Conservation (phyloP, 768 basidiomycete species). For the Xerocomus potaroensis region DNA sequence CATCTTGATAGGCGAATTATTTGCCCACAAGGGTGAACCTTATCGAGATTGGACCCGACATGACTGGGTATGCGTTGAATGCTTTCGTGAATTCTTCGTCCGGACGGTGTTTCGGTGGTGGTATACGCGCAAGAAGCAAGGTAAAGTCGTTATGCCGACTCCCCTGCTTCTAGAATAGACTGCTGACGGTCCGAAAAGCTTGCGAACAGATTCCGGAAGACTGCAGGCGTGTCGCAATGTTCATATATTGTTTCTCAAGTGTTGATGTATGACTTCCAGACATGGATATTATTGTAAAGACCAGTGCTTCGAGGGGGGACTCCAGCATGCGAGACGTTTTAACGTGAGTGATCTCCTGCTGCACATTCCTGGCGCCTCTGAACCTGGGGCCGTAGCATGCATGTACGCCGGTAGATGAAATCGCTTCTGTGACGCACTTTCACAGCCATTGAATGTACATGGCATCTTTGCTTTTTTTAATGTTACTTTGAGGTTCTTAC, state of each 20-base stretch:
- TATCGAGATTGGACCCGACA: slow-evolving; percentile 6
- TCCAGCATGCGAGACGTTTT: slow-evolving; percentile 9
- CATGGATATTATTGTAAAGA: slow-evolving; percentile 12
- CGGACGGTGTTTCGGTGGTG: slow-evolving; percentile 11
- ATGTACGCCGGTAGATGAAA: slow-evolving; percentile 6
- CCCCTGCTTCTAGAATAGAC: too few relatives aligned
- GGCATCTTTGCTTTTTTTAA: neutral
- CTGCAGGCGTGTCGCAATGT: slow-evolving; percentile 6
- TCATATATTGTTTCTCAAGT: neutral
- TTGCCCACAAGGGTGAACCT: slow-evolving; percentile 1
- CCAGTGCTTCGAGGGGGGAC: slow-evolving; percentile 9
- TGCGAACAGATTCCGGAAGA: neutral
- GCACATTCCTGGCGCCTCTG: neutral
- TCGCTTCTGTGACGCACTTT: neutral
- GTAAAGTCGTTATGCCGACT: neutral
- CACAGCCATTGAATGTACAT: neutral
- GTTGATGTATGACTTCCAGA: slow-evolving; percentile 1
- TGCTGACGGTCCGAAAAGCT: neutral
- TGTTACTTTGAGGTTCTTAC: too few relatives aligned
- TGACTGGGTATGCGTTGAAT: slow-evolving; percentile 7
- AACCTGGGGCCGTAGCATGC: slow-evolving; percentile 4
- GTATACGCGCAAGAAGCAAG: slow-evolving; percentile 5
- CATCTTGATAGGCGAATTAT: slow-evolving; percentile 7
- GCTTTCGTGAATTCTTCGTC: slow-evolving; percentile 6
- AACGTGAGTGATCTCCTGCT: slow-evolving; percentile 2